Evolutionary conservation across 495 filamentous ascomycete species (phyloP).

Genomic region (Sphaerosporella brunnea): DNA sequence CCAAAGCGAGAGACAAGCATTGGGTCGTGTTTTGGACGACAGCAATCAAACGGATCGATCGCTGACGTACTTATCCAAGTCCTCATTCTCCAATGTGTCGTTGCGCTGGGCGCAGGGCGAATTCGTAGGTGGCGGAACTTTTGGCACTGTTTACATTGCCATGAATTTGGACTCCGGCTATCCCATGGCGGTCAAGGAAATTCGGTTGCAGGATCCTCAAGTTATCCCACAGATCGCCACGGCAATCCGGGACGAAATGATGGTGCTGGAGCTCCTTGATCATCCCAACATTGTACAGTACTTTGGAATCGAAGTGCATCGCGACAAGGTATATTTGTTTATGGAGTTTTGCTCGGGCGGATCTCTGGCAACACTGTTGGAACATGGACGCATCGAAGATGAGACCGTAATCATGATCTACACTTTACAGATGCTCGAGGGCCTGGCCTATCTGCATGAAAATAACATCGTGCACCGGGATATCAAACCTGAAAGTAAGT

Average conservation of each 20-base stretch:
- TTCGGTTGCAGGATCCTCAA: conserved; percentile 89
- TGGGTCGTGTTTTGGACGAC: conserved; percentile 79
- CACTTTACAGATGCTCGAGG: conserved; percentile 85
- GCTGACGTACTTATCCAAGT: conserved; percentile 67
- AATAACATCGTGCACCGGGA: conserved; percentile 82
- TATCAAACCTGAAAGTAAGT: conserved; percentile 90
- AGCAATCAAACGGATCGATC: conserved; percentile 91
- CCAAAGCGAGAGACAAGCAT: conserved; percentile 69
- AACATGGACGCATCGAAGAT: conserved; percentile 93
- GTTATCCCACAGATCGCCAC: conserved; percentile 81
- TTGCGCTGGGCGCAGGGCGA: conserved; percentile 96
- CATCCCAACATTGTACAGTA: conserved; percentile 97
- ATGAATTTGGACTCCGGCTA: conserved; percentile 93
- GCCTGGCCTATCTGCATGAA: conserved; percentile 86
- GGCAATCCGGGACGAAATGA: conserved; percentile 94
- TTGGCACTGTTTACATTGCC: conserved; percentile 89
- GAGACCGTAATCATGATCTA: conserved; percentile 98
- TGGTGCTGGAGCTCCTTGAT: conserved; percentile 80
- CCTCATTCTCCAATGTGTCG: conserved; percentile 82
- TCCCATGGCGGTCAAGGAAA: conserved; percentile 97
- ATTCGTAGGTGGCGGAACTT: conserved; percentile 91
- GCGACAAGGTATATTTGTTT: conserved; percentile 97
- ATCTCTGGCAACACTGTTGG: conserved; percentile 72
- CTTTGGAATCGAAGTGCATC: conserved; percentile 92
- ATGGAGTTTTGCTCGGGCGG: conserved; percentile 98